Percentiles rank a stretch among this genome's conserved stretches.
Evolutionary conservation across 345 rosid species (phyloP).

Genomic region (Clarkia xantiana): DNA sequence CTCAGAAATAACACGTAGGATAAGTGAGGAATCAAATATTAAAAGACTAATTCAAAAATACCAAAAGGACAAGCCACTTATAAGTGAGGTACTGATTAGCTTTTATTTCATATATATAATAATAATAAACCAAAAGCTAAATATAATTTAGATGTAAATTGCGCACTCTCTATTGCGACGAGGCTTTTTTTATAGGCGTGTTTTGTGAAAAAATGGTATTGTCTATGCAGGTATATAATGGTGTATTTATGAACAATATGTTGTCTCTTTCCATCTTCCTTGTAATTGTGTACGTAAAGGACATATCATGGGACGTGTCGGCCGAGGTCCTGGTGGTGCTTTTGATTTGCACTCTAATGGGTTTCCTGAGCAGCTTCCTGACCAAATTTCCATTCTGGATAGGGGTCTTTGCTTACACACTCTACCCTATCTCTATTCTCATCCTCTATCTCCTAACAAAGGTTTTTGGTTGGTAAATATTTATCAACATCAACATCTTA

Average conservation of each 20-base stretch:
- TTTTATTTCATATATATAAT: no score
- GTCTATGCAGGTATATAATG: slow-evolving; percentile 23
- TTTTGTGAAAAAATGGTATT: background rate
- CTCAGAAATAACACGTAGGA: no score
- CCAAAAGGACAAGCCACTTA: no score
- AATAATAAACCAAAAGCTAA: background rate
- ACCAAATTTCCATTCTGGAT: slow-evolving; percentile 25
- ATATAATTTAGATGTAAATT: background rate
- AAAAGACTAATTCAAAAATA: no score
- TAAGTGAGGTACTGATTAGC: no score
- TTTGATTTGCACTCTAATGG: slow-evolving; percentile 23
- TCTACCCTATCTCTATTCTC: slow-evolving; percentile 26
- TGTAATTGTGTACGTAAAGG: slow-evolving; percentile 19
- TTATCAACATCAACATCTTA: no score
- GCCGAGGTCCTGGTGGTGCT: slow-evolving; percentile 24
- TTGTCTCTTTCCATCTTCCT: slow-evolving; percentile 24
- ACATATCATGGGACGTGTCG: slow-evolving; percentile 26
- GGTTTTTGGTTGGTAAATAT: slow-evolving; percentile 22
- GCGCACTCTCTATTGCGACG: no score
- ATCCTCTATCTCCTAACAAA: slow-evolving; percentile 24
- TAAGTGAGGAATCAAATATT: no score
- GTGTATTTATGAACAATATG: slow-evolving; percentile 32
- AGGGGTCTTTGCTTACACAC: slow-evolving; percentile 14
- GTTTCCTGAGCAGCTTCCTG: slow-evolving; percentile 15
- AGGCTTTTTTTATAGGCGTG: background rate